A percentile compares a stretch with the other conserved stretches of the same genome.
These are phyloP conservation scores for Earliella scabrosa DNA, from an alignment of 1,284 basidiomycete species.

Conservation along the genomic window DNA sequence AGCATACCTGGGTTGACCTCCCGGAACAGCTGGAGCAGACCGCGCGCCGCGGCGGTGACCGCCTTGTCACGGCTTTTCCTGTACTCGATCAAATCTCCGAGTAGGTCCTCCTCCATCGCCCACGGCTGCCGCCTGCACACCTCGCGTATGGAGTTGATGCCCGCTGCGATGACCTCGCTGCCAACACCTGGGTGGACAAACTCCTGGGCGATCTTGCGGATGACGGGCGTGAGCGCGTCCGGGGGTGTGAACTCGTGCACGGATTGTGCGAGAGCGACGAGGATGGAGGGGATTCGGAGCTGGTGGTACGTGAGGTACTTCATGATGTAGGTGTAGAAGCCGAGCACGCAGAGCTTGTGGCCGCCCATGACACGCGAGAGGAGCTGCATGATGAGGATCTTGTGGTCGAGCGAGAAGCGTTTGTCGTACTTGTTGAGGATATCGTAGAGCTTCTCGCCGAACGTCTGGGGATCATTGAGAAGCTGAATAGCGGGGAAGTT, in stretches of 20 bases:
- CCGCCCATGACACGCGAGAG: slow-evolving; percentile 93
- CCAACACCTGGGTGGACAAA: slow-evolving; percentile 99
- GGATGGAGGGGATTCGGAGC: slow-evolving; percentile 91
- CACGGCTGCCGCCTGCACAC: slow-evolving; percentile 93
- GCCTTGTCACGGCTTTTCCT: slow-evolving; percentile 95
- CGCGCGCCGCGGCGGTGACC: slow-evolving; percentile 87
- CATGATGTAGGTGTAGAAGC: slow-evolving; percentile 97
- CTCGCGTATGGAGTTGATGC: slow-evolving; percentile 94
- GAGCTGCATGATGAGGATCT: slow-evolving; percentile 97
- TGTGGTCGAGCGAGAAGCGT: slow-evolving; percentile 94
- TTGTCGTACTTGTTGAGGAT: slow-evolving; percentile 89
- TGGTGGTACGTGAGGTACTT: slow-evolving; percentile 95
- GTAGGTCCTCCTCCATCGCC: slow-evolving; percentile 94
- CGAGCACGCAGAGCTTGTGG: slow-evolving; percentile 92
- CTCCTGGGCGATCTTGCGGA: slow-evolving; percentile 92
- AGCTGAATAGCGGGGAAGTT: slow-evolving; percentile 97
- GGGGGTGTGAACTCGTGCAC: slow-evolving; percentile 97
- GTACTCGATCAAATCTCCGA: slow-evolving; percentile 94
- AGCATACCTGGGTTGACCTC: slow-evolving; percentile 96
- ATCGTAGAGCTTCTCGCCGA: slow-evolving; percentile 94
- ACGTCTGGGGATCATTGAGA: slow-evolving; percentile 94
- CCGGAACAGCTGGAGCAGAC: slow-evolving; percentile 90
- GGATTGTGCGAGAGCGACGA: slow-evolving; percentile 94
- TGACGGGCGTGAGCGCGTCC: slow-evolving; percentile 87
- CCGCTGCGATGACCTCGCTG: slow-evolving; percentile 93